phyloP scores from a whole-genome alignment of 1,139 yeast species.

The Taphrina flavorubra region DNA sequence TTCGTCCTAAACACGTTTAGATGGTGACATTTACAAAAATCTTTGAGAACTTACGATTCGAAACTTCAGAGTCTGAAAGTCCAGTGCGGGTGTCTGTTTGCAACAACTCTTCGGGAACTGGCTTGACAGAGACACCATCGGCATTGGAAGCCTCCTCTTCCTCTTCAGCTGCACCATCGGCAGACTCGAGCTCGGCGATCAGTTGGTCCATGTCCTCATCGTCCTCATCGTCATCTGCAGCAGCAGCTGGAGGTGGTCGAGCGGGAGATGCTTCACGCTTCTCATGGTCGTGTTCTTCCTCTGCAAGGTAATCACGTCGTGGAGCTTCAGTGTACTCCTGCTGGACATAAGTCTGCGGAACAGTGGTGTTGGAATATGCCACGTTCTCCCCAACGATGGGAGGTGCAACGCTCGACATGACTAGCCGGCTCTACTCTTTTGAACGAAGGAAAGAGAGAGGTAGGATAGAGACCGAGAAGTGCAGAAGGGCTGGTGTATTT shows the following conservation, averaged over 20 bases:
- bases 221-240: constrained; percentile 45
- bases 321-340: constrained; percentile 25
- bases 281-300: constrained; percentile 25
- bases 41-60: constrained; percentile 58
- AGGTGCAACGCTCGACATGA: constrained; percentile 30
- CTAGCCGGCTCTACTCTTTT: constrained; percentile 19
- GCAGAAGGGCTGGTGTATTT: constrained; percentile 11
- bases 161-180: constrained; percentile 61
- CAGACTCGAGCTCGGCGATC: constrained; percentile 86
- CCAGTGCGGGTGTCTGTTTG: constrained; percentile 86
- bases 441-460: constrained; percentile 24
- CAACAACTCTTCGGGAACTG: constrained; percentile 87
- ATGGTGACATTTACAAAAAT: no score
- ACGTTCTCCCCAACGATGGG: constrained; percentile 32
- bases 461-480: constrained; percentile 1
- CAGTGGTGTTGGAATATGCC: constrained; percentile 1
- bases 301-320: constrained; percentile 38
- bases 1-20: constrained; percentile 56
- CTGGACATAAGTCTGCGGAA: constrained; percentile 10
- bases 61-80: constrained; percentile 79
- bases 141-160: constrained; percentile 59
- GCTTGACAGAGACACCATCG: constrained; percentile 58
- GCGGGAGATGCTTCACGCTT: constrained; percentile 33
- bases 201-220: constrained; percentile 58
- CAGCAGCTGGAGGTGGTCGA: constrained; percentile 37